Base-by-base conservation (phyloP, 78 protist genomes). In the Dictyostelium capitatum region DNA sequence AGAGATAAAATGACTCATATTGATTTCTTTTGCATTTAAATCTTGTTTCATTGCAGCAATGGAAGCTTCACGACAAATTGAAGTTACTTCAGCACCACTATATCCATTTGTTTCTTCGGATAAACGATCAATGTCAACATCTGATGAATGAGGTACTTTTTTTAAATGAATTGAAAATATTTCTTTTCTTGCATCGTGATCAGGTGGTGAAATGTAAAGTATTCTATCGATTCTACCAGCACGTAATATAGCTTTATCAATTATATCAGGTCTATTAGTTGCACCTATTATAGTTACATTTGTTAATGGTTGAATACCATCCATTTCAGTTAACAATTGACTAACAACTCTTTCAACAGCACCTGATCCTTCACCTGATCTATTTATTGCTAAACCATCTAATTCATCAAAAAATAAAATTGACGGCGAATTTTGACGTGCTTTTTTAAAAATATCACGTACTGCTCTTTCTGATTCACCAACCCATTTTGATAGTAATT, bases 41-140 rank as follows among this genome's bases (percentile, higher is more conserved):
- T 90, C 80, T 51, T 97, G 95, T 14, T 51, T 57, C 80, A 98
- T 77, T 2, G 98, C 99, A 8, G 28, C 28, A 37, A 98, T 48
- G 2, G 96, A 94, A 0, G 99, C 99, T 69, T 97, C 99, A 23
- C 97, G 89, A 89, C 98, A 97, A n/a, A 98, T 79, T n/a, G 97
- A 80, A 19, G 97, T 97, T 12, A 98, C 69, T 73, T 99, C 99
- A 1, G 99, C 99, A 15, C 99, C 99, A 10, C 97, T 89, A 80
- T 73, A 96, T 23, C 98, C 99, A 15, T 89, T 89, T 23, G 91
- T 75, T 64, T 73, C 15, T 15, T n/a, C 10, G 14, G 89, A 46
- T 10, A 90, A 41, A 50, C n/a, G n/a, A 30, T 95, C 72, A 20
- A 94, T 69, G n/a, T 67, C 56, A 7, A 97, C 91, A 57, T 53